These are phyloP conservation scores for Aegilops umbellulata DNA, from an alignment of 176 grass and related monocot genomes.

Conservation along the genomic window DNA sequence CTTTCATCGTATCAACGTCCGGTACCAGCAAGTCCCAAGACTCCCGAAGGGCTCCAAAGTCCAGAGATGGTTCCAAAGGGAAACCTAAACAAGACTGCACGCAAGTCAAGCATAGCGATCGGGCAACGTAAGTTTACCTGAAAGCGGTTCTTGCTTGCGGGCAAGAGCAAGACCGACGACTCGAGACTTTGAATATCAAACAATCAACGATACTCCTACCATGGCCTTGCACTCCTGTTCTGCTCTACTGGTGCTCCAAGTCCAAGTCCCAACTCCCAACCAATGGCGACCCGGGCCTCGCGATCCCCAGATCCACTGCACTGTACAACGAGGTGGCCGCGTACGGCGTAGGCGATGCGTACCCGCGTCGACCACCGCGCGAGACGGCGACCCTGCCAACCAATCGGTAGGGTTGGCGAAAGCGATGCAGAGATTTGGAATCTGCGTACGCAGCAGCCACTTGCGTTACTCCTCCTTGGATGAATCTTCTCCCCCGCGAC, in stretches of 20 bases:
- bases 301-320: background rate
- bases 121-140: background rate
- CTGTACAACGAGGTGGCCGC: background rate
- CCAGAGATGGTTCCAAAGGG: background rate
- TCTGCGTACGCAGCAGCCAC: background rate
- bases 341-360: background rate
- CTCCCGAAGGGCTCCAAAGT: background rate
- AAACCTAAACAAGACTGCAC: background rate
- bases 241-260: no score
- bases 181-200: background rate
- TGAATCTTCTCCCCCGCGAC: background rate
- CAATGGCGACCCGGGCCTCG: background rate
- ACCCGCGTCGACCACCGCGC: background rate
- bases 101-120: background rate
- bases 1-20: no score
- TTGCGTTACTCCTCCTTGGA: slow-evolving; percentile 26
- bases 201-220: background rate
- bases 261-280: no score
- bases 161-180: background rate
- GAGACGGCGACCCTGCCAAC: background rate
- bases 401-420: background rate
- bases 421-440: background rate
- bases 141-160: background rate
- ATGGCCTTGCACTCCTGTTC: no score
- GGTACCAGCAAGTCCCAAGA: background rate